Base-by-base conservation (phyloP, 2,329 filamentous ascomycete species). In the Scedosporium minutisporum region DNA sequence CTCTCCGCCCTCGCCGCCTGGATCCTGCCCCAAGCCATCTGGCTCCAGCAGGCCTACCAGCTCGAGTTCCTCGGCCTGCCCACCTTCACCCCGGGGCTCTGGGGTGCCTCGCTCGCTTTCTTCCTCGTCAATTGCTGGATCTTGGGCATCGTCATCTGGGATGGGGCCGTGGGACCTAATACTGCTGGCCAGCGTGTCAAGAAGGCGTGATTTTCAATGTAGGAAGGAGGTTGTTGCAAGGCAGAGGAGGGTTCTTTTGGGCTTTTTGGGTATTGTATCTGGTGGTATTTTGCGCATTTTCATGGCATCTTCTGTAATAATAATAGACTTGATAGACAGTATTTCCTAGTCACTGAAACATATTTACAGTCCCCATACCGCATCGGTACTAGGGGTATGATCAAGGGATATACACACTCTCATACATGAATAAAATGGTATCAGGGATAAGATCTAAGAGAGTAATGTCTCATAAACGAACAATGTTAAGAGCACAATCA, bases 41-140 rank as follows among this genome's bases (percentile, higher is more conserved):
- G 90, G 90, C 78, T 91, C 64, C 89, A 87, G 68, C 87, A 90
- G 73, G 91, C 82, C 2, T 96, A 85, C 71, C 78, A 81, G 64
- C 83, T 95, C 1, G 90, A 95, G 72, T 93, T 93, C 66, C 75
- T 96, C 2, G 95, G 93, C 0, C 70, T 80, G 23, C 93, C 91
- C 65, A 93, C 89, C 0, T 99, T 97, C 71, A 82, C 91, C 9
- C 92, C 93, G 0, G 92, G 92, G 0, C 77, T 99, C 1, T 97
- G 91, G 85, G 66, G 83, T 0, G 81, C 91, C 0, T 88, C 90
- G 0, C 73, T 96, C 14, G 76, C 77, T 0, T 97, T 99, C 76
- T 97, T 97, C 71, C 73, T 86, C 1, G 83, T 92, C 16, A 97
- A 99, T 72, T 87, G 87, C 67, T 96, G 91, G 86, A 90, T 97